A percentile compares a stretch with the other conserved stretches of the same genome.
These are phyloP conservation scores for Nicotiana noctiflora DNA, from an alignment of 257 asterid genomes.

Conservation along the genomic window DNA sequence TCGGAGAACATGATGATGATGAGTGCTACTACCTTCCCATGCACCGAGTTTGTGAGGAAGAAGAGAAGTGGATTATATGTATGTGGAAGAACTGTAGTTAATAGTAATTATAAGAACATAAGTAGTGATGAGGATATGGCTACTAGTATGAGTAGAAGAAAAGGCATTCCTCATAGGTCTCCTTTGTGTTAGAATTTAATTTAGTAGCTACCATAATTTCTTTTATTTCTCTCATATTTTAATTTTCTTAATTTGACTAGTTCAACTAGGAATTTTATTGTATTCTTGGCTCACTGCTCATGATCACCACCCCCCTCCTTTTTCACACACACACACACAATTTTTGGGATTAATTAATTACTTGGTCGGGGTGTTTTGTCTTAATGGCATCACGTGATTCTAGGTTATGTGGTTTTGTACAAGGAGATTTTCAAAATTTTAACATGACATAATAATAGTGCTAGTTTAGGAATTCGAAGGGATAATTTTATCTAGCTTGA, in stretches of 20 bases:
- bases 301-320: background rate
- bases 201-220: background rate
- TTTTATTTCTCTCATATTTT: background rate
- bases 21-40: constrained; percentile 31
- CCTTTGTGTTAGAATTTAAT: constrained; percentile 60
- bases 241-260: background rate
- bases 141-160: constrained; percentile 83
- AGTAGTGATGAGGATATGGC: constrained; percentile 65
- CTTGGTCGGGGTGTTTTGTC: constrained; percentile 96
- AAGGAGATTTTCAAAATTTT: constrained; percentile 8
- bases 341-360: constrained; percentile 46
- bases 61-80: constrained; percentile 69
- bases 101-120: constrained; percentile 29
- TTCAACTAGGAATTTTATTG: background rate
- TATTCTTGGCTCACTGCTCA: constrained; percentile 10
- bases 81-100: constrained; percentile 47
- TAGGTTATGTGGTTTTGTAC: constrained; percentile 30
- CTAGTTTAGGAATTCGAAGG: background rate
- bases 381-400: constrained; percentile 78
- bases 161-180: constrained; percentile 93
- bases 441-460: constrained; percentile 7
- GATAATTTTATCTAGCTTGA: background rate
- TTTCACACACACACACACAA: background rate
- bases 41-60: constrained; percentile 70
- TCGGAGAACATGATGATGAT: constrained; percentile 52